A percentile compares a stretch with the other conserved stretches of the same genome.
These are phyloP conservation scores for Puccinia brachypodii DNA, from an alignment of 1,284 basidiomycete genomes.

Conservation along the genomic window DNA sequence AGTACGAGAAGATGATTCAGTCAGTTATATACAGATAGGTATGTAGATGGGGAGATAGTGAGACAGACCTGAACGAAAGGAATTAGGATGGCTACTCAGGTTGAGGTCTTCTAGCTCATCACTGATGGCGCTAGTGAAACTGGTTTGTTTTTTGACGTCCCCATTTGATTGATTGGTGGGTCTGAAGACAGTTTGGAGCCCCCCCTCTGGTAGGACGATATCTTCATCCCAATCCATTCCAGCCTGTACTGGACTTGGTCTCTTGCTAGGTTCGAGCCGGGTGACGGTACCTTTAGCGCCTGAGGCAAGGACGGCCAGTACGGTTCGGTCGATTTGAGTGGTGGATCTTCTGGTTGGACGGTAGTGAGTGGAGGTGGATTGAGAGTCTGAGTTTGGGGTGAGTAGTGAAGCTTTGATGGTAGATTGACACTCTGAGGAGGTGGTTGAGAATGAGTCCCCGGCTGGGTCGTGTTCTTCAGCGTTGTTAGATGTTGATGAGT, in stretches of 20 bases:
- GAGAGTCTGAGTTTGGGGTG: constrained; percentile 7
- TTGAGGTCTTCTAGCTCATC: constrained; percentile 34
- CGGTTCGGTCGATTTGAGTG: constrained; percentile 25
- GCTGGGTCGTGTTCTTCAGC: neutral
- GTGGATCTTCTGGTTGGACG: neutral
- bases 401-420: constrained; percentile 41
- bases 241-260: constrained; percentile 26
- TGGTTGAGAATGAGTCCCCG: constrained; percentile 25
- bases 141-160: constrained; percentile 33
- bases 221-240: constrained; percentile 48
- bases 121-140: constrained; percentile 44
- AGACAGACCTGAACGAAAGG: neutral
- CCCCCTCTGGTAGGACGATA: constrained; percentile 32
- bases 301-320: constrained; percentile 40
- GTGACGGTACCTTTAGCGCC: constrained; percentile 43
- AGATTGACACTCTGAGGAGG: constrained; percentile 43
- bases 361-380: constrained; percentile 3
- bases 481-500: neutral
- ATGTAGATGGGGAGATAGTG: neutral
- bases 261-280: constrained; percentile 41
- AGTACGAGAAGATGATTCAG: neutral
- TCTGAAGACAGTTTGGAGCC: constrained; percentile 7
- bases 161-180: neutral
- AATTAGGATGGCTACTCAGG: neutral
- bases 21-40: neutral